Base-by-base conservation (phyloP, 495 filamentous ascomycete genomes). In the Poronia punctata region DNA sequence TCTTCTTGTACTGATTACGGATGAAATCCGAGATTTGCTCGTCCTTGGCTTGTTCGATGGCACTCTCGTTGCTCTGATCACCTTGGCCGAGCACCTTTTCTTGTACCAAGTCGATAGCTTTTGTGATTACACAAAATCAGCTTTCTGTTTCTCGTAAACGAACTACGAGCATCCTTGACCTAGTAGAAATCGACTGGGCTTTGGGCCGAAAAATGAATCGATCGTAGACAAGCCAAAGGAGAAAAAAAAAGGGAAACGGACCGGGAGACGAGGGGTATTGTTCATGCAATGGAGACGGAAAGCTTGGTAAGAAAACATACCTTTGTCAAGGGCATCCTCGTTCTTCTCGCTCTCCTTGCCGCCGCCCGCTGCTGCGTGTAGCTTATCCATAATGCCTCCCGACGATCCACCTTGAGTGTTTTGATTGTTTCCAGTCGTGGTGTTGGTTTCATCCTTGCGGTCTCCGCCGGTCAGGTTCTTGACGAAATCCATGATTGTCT, bases 21-120 rank as follows among this genome's bases (percentile, higher is more conserved):
- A 86, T 77, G 57, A 72, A 67, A 32, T 80, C 69, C 3, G 74
- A 73, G 35, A 83, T 80, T 59, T 75, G 53, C 58, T 83, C 77
- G 53, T 86, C 83, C 66, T 86, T 84, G 49, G 77, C 80, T 54
- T 87, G 83, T 59, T 87, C 83, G 24, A 72, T 57, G 5, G 82
- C 82, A 38, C 64, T 74, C 63, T 86, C 83, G 62, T 86, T 84
- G 63, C 68, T 61, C 61, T 87, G 83, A 15, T 67, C 48, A 4
- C 82, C 82, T 43, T 72, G 62, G 22, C 78, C 78, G n/a, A 86
- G 38, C 48, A 82, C 50, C 17, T 79, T 68, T 53, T 86, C 74
- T 52, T 87, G 83, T 4, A 83, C 67, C 41, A 68, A 67, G 53
- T 87, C 83, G 57, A 86, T 61, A 10, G 71, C 83, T 84, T 49